phyloP scores from a whole-genome alignment of 306 rosid genomes.

The Ammopiptanthus mongolicus region DNA sequence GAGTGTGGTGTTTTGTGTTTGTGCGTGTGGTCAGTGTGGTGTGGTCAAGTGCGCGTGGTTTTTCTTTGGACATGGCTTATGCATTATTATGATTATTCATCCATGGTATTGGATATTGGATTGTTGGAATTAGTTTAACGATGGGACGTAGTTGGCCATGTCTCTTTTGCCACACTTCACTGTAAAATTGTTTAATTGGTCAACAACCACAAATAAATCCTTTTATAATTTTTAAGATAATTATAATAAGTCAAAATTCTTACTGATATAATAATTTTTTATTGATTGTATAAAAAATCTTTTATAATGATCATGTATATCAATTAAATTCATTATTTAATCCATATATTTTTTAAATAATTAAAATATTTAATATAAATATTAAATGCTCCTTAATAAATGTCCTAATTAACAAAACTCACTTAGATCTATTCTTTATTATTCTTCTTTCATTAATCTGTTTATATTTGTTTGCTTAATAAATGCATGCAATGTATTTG shows the following conservation, averaged over 20 bases:
- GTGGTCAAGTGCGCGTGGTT: constrained; percentile 37
- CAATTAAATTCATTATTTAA: no score
- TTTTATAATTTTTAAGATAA: no score
- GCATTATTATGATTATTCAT: no score
- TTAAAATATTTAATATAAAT: no score
- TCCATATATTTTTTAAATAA: not conserved
- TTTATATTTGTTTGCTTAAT: not conserved
- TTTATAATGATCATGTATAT: no score
- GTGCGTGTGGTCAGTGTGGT: not conserved
- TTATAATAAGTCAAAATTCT: no score
- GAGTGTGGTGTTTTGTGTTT: not conserved
- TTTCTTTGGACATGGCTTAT: constrained; percentile 23
- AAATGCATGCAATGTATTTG: constrained; percentile 2
- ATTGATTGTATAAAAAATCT: no score
- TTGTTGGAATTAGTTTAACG: not conserved
- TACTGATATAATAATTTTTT: no score
- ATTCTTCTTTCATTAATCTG: not conserved
- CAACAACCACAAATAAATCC: no score
- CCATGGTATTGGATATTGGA: not conserved
- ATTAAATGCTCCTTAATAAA: not conserved
- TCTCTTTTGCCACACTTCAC: no score
- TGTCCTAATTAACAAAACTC: not conserved
- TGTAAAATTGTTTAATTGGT: no score
- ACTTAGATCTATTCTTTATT: not conserved
- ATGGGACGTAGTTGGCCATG: no score